These are phyloP conservation scores for Hypoxylon lienhwacheense DNA, from an alignment of 495 filamentous ascomycete genomes.

Conservation along the genomic window DNA sequence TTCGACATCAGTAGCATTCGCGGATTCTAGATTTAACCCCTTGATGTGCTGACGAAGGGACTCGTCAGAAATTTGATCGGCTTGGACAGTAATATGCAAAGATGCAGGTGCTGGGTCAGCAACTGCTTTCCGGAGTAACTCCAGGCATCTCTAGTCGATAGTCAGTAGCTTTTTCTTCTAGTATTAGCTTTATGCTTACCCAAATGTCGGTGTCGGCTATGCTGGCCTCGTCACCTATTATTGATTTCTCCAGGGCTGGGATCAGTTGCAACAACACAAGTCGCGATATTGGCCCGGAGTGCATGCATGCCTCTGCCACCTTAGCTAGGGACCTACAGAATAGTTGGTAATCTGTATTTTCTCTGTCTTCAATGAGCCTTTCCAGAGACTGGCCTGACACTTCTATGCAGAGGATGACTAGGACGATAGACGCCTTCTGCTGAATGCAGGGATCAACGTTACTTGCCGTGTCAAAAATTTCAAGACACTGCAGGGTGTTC, in stretches of 20 bases:
- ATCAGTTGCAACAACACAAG: conserved; percentile 42
- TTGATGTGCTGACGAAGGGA: conserved; percentile 34
- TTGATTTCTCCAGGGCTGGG: conserved; percentile 31
- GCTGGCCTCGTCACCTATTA: conserved; percentile 24
- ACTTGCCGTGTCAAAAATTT: conserved; percentile 3
- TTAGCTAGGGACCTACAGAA: conserved; percentile 38
- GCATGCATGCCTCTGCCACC: conserved; percentile 38
- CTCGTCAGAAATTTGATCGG: conserved; percentile 37
- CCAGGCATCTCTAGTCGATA: conserved; percentile 35
- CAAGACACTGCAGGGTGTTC: conserved; percentile 34
- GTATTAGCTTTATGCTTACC: conserved; percentile 32
- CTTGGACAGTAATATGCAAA: conserved; percentile 10
- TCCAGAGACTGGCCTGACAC: conserved; percentile 21
- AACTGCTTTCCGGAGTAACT: conserved; percentile 36
- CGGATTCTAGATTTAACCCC: conserved; percentile 18
- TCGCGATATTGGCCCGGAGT: conserved; percentile 37
- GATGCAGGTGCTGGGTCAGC: conserved; percentile 14
- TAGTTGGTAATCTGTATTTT: conserved; percentile 14
- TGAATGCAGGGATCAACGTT: conserved; percentile 28
- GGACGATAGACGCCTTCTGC: conserved; percentile 38
- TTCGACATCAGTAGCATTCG: conserved; percentile 16
- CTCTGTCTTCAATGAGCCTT: not conserved
- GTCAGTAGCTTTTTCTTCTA: conserved; percentile 26
- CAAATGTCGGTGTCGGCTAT: conserved; percentile 37
- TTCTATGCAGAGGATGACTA: conserved; percentile 42